These are phyloP conservation scores for Agastache rugosa DNA, from an alignment of 257 asterid species.

Conservation along the genomic window DNA sequence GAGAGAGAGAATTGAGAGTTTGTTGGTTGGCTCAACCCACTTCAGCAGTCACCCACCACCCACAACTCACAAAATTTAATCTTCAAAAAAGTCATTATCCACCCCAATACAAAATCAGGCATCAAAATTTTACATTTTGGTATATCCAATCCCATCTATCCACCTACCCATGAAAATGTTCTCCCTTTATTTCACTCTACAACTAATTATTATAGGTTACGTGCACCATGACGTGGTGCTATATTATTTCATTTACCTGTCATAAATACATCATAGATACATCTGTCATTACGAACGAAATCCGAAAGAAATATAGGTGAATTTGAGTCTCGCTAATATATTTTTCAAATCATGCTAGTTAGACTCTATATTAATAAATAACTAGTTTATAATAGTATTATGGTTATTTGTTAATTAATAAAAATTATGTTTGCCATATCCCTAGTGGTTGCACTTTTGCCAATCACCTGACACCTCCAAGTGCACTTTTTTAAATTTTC, in stretches of 20 bases:
- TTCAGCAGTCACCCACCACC: constrained; percentile 42
- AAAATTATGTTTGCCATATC: too few relatives aligned
- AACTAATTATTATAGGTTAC: constrained; percentile 8
- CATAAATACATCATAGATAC: background rate
- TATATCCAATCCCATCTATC: constrained; percentile 50
- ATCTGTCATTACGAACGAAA: background rate
- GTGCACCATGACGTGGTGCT: constrained; percentile 23
- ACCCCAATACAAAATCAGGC: constrained; percentile 46
- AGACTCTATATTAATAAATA: too few relatives aligned
- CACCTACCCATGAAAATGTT: constrained; percentile 38
- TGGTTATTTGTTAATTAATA: too few relatives aligned
- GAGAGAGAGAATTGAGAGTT: background rate
- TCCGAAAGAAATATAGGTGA: background rate
- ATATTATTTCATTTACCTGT: background rate
- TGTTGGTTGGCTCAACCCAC: constrained; percentile 55
- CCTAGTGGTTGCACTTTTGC: too few relatives aligned
- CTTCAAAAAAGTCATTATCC: constrained; percentile 33
- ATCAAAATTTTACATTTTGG: constrained; percentile 41
- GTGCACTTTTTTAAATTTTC: too few relatives aligned
- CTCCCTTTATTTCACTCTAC: background rate
- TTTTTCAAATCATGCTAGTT: too few relatives aligned
- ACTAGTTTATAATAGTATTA: too few relatives aligned
- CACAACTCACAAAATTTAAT: constrained; percentile 39
- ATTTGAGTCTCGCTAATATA: too few relatives aligned
- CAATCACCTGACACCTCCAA: too few relatives aligned